Percentiles rank a stretch among this genome's conserved stretches.
Conservation (phyloP, 1,284 basidiomycete genomes). For the Termitomyces sp. region DNA sequence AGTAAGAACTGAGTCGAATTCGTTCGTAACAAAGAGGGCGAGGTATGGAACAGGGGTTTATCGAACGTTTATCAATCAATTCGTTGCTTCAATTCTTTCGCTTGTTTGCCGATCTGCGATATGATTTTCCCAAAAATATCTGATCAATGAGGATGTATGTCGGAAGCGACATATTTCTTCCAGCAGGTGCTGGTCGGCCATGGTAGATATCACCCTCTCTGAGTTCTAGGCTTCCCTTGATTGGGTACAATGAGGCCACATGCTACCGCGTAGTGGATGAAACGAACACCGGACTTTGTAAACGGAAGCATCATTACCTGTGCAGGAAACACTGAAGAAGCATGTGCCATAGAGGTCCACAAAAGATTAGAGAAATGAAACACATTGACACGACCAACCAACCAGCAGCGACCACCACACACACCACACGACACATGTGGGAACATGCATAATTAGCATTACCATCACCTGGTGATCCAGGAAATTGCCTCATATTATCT, state of each 20-base stretch:
- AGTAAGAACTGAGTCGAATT: background rate
- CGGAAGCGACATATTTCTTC: background rate
- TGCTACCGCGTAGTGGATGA: background rate
- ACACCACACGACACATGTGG: no score
- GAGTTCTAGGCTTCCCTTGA: background rate
- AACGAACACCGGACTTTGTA: background rate
- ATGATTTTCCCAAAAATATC: background rate
- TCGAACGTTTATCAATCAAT: constrained; percentile 1
- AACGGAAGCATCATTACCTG: background rate
- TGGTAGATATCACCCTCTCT: background rate
- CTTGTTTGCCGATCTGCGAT: background rate
- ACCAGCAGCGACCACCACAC: no score
- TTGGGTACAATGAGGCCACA: background rate
- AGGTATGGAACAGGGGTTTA: background rate
- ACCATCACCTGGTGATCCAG: background rate
- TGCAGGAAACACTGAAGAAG: background rate
- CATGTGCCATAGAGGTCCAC: background rate
- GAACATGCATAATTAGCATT: background rate
- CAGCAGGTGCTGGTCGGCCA: background rate
- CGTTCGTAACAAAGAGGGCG: background rate
- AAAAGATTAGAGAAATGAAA: background rate
- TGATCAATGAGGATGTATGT: background rate
- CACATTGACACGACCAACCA: background rate
- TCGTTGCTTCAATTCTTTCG: background rate
- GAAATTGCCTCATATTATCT: background rate